Conservation (phyloP, 208 protist species). For the Endotrypanum monterogeii region DNA sequence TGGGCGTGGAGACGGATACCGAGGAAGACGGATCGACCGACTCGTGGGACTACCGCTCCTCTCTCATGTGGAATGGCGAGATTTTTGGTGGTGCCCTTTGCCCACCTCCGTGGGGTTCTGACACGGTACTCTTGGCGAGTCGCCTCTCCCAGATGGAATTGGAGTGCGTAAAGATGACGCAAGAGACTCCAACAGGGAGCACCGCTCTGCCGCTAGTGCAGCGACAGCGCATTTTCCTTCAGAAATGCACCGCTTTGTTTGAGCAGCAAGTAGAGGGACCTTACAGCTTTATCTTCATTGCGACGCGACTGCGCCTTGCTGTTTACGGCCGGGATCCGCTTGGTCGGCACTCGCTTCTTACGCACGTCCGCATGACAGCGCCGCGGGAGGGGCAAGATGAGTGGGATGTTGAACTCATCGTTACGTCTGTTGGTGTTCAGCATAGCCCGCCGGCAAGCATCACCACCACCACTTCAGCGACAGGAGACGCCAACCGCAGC, state of each 20-base stretch:
- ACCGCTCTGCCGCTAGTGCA: slow-evolving; percentile 23
- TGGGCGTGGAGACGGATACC: slow-evolving; percentile 46
- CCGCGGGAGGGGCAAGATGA: slow-evolving; percentile 10
- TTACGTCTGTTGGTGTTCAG: slow-evolving; percentile 74
- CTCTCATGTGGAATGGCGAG: slow-evolving; percentile 88
- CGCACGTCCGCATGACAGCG: slow-evolving; percentile 38
- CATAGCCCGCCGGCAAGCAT: slow-evolving; percentile 25
- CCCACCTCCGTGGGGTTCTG: slow-evolving; percentile 62
- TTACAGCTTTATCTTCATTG: slow-evolving; percentile 86
- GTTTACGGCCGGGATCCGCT: slow-evolving; percentile 91
- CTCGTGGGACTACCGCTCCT: slow-evolving; percentile 35
- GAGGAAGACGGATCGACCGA: slow-evolving; percentile 33
- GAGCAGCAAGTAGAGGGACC: slow-evolving; percentile 79
- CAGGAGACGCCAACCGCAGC: neutral
- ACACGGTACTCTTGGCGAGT: slow-evolving; percentile 68
- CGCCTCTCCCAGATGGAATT: slow-evolving; percentile 64
- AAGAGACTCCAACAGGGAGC: neutral
- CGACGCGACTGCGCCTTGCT: slow-evolving; percentile 53
- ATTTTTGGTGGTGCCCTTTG: slow-evolving; percentile 80
- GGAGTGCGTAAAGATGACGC: slow-evolving; percentile 26
- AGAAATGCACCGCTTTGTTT: slow-evolving; percentile 60
- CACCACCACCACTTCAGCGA: neutral
- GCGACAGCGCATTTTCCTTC: slow-evolving; percentile 59
- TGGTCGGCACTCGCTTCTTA: slow-evolving; percentile 84
- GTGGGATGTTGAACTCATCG: slow-evolving; percentile 56